Percentiles rank a stretch among this genome's conserved stretches.
Evolutionary conservation across 2,329 filamentous ascomycete species (phyloP).

Genomic region (Aspergillus tubingensis): DNA sequence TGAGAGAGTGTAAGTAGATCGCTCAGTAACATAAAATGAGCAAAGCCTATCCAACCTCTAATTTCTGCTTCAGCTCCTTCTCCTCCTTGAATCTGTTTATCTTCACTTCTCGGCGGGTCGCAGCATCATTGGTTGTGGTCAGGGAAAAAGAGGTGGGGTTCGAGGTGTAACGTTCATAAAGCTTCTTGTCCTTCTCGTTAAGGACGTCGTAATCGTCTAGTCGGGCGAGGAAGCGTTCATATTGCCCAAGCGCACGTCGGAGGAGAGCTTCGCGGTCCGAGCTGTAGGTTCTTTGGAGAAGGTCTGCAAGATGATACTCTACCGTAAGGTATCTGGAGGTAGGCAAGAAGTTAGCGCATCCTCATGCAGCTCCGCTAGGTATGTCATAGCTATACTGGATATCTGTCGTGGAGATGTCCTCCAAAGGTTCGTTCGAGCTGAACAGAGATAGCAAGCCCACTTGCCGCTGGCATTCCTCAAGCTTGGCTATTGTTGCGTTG

Average conservation of each 20-base stretch:
- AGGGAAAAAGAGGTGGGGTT: conserved; percentile 72
- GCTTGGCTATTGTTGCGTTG: conserved; percentile 65
- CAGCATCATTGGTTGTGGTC: conserved; percentile 65
- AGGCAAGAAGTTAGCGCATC: conserved; percentile 23
- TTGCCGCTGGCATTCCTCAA: conserved; percentile 71
- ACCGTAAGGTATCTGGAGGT: conserved; percentile 68
- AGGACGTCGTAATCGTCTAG: conserved; percentile 80
- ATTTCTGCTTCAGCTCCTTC: conserved; percentile 77
- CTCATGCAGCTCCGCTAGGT: not conserved
- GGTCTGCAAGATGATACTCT: conserved; percentile 76
- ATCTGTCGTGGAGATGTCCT: conserved; percentile 83
- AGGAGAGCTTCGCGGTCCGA: conserved; percentile 66
- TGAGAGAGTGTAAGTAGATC: conserved; percentile 27
- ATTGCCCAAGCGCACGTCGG: conserved; percentile 64
- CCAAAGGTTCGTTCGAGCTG: conserved; percentile 83
- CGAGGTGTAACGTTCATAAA: conserved; percentile 73
- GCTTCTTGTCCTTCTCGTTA: conserved; percentile 61
- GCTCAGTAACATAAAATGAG: conserved; percentile 5
- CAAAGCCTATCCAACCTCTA: conserved; percentile 60
- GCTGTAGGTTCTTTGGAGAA: conserved; percentile 67
- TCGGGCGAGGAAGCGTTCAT: conserved; percentile 75
- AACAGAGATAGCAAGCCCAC: conserved; percentile 76
- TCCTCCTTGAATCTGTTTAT: conserved; percentile 83
- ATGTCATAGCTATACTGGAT: conserved; percentile 61
- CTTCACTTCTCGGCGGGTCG: conserved; percentile 75